Conservation (phyloP, 2,329 filamentous ascomycete species). For the Colletotrichum tofieldiae region DNA sequence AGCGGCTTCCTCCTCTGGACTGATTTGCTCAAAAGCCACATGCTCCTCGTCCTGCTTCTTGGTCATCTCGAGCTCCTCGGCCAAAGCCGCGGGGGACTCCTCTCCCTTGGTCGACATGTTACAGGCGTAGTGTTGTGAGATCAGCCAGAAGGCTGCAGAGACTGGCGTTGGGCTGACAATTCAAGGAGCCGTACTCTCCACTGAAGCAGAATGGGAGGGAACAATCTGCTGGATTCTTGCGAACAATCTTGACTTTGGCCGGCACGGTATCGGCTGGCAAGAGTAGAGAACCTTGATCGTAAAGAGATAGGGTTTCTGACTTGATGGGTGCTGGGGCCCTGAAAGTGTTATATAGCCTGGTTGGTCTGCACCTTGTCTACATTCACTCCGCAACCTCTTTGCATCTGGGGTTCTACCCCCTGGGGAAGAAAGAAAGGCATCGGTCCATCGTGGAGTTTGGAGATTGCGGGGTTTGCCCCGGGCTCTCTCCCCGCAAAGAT, state of each 20-base stretch:
- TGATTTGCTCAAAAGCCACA: constrained; percentile 1
- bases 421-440: neutral
- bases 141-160: neutral
- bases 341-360: neutral
- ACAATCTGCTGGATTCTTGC: no score
- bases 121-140: fast-evolving
- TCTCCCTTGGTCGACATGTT: neutral
- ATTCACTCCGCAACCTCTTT: neutral
- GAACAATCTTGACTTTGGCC: neutral
- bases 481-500: constrained; percentile 6
- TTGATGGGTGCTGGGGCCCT: neutral
- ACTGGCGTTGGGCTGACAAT: neutral
- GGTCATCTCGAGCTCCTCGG: constrained; percentile 15
- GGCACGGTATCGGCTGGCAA: neutral
- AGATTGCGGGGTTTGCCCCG: constrained; percentile 2
- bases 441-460: neutral
- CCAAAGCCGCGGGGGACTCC: neutral
- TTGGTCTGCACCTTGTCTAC: neutral
- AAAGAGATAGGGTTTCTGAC: neutral
- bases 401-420: neutral
- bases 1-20: constrained; percentile 22
- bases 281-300: neutral
- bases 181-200: no score
- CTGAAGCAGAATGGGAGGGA: no score
- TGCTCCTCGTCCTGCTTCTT: constrained; percentile 23